Conservation (phyloP, 495 filamentous ascomycete genomes). For the Terfezia claveryi region DNA sequence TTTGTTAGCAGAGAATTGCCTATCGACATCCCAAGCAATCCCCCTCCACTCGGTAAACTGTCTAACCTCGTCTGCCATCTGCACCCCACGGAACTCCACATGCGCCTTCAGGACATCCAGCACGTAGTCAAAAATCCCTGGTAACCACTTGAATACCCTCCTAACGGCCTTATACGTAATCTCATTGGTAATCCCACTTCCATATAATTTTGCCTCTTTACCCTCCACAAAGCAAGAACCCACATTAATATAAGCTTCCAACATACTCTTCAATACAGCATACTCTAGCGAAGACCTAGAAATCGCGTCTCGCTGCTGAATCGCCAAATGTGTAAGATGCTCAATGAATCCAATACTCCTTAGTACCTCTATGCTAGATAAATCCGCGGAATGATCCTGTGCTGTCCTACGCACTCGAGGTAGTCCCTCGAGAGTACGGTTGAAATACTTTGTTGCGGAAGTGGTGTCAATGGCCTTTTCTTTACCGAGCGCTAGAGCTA, state of each 20-base stretch:
- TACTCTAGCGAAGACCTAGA: slow-evolving; percentile 21
- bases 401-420: slow-evolving; percentile 40
- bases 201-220: background rate
- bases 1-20: slow-evolving; percentile 1
- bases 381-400: slow-evolving; percentile 56
- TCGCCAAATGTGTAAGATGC: slow-evolving; percentile 43
- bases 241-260: background rate
- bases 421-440: slow-evolving; percentile 50
- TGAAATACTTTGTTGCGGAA: slow-evolving; percentile 49
- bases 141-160: background rate
- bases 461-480: background rate
- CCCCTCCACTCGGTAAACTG: background rate
- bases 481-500: slow-evolving; percentile 4
- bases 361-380: slow-evolving; percentile 52
- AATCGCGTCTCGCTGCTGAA: slow-evolving; percentile 42
- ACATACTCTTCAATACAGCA: background rate
- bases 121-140: background rate
- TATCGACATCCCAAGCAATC: slow-evolving; percentile 1
- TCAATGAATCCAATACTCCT: slow-evolving; percentile 66
- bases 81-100: background rate
- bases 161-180: background rate
- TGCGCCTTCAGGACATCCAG: background rate
- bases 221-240: background rate
- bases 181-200: background rate
- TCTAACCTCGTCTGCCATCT: background rate